phyloP scores from a whole-genome alignment of 345 rosid genomes.

The Murraya paniculata region DNA sequence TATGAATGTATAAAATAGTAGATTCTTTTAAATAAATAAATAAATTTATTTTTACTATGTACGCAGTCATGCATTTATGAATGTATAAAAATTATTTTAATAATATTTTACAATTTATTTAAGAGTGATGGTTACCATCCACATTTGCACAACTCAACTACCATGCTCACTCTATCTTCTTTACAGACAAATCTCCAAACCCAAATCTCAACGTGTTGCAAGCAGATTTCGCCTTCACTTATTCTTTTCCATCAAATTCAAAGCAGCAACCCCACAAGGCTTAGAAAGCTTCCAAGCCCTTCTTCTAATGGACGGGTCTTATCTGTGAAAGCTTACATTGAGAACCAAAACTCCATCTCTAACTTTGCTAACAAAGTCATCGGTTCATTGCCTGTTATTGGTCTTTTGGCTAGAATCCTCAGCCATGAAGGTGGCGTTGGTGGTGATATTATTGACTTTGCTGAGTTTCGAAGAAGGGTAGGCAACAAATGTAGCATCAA shows the following conservation, averaged over 20 bases:
- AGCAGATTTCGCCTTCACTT: conserved; percentile 54
- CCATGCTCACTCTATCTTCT: conserved; percentile 38
- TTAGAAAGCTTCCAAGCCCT: conserved; percentile 14
- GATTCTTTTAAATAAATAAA: fast-evolving
- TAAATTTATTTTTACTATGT: too few relatives aligned
- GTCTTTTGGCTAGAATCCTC: conserved; percentile 81
- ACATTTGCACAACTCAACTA: conserved; percentile 24
- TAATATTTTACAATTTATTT: too few relatives aligned
- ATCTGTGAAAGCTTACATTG: conserved; percentile 67
- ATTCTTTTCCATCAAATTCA: conserved; percentile 35
- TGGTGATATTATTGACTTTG: conserved; percentile 76
- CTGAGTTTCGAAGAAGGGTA: conserved; percentile 88
- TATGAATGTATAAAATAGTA: too few relatives aligned
- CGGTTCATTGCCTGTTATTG: conserved; percentile 86
- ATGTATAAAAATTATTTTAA: too few relatives aligned
- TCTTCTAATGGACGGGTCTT: conserved; percentile 34
- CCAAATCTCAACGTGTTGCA: conserved; percentile 39
- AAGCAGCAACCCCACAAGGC: conserved; percentile 17
- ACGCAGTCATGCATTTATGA: too few relatives aligned
- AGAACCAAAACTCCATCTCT: conserved; percentile 68
- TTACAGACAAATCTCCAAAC: conserved; percentile 10
- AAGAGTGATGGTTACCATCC: background rate
- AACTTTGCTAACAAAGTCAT: conserved; percentile 70
- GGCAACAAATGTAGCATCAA: conserved; percentile 69
- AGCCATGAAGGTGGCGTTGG: conserved; percentile 96